Conservation (phyloP, 345 rosid genomes). For the Syzygium grande region DNA sequence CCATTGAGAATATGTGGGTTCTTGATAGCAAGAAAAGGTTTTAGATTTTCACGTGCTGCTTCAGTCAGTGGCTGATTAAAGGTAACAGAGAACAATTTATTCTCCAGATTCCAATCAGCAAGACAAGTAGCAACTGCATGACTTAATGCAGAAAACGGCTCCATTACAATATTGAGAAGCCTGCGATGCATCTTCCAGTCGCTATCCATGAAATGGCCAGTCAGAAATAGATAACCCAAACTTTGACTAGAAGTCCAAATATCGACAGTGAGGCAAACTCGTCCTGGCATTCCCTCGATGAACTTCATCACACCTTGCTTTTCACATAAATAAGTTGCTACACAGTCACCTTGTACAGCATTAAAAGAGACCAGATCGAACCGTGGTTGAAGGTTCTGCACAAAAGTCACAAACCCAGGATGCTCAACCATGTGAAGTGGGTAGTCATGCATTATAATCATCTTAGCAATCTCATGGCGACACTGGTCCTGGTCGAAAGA, state of each 20-base stretch:
- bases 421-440: constrained; percentile 95
- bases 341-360: constrained; percentile 84
- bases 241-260: constrained; percentile 64
- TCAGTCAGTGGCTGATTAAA: constrained; percentile 45
- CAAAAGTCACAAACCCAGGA: constrained; percentile 63
- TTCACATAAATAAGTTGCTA: constrained; percentile 73
- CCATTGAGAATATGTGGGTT: constrained; percentile 73
- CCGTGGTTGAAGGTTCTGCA: constrained; percentile 74
- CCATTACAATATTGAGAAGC: constrained; percentile 86
- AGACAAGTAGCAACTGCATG: constrained; percentile 79
- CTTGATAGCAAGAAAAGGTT: constrained; percentile 57
- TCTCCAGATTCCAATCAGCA: constrained; percentile 79
- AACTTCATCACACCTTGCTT: constrained; percentile 68
- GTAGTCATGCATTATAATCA: constrained; percentile 83
- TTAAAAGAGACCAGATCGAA: constrained; percentile 62
- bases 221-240: constrained; percentile 67
- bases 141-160: constrained; percentile 69
- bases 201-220: constrained; percentile 67
- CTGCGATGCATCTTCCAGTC: constrained; percentile 75
- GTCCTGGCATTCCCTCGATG: constrained; percentile 68
- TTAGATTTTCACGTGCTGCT: constrained; percentile 51
- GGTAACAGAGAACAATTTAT: constrained; percentile 68
- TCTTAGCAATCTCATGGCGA: constrained; percentile 72
- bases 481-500: constrained; percentile 67
- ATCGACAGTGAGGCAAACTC: constrained; percentile 64